Evolutionary conservation across 441 rosid species (phyloP), one percentile per base, ranked within the genome.

Genomic region (Manihot esculenta): DNA sequence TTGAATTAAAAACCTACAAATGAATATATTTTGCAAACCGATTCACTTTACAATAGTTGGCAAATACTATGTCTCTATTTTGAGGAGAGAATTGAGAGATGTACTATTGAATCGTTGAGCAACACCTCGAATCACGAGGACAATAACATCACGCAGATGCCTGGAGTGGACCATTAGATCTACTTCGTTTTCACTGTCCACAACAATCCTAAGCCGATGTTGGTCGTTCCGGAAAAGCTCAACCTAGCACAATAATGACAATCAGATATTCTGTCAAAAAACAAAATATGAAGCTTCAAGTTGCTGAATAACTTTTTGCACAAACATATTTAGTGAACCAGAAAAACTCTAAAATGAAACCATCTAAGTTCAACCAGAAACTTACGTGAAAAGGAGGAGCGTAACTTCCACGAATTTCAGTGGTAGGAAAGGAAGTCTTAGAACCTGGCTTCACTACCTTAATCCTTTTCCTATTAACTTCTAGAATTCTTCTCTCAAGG

Each of bases 81-180:
- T 94, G 51, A 92, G 99, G 21, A 92, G 92, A 49, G 98, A 87
- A 80, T 92, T 91, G 80, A 94, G 96, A 62, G 99, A 94, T 54
- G 97, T 94, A 83, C 98, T 94, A 73, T 92, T 94, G 83, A 94
- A 94, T 26, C 94, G 81, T 79, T 92, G 99, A 38, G 98, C 99
- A 76, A 94, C 84, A 74, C 99, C 98, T n/a, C 97, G 91, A 42
- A 92, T 89, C 64, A 88, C 96, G 50, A 92, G 98, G 48, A 87
- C 93, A 38, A 86, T 78, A 33, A 94, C 85, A 76, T 94, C 98
- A 0, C 98, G 80, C 72, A 83, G 72, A 77, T 94, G 93, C 67
- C 92, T 85, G 18, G 99, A 92, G 63, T 86, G 91, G 66, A 94
- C 96, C 82, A 90, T 78, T 82, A 94, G 75, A 72, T 90, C 96